Evolutionary conservation across 768 basidiomycete species (phyloP).

Genomic region (Leccinum subtestaceum): DNA sequence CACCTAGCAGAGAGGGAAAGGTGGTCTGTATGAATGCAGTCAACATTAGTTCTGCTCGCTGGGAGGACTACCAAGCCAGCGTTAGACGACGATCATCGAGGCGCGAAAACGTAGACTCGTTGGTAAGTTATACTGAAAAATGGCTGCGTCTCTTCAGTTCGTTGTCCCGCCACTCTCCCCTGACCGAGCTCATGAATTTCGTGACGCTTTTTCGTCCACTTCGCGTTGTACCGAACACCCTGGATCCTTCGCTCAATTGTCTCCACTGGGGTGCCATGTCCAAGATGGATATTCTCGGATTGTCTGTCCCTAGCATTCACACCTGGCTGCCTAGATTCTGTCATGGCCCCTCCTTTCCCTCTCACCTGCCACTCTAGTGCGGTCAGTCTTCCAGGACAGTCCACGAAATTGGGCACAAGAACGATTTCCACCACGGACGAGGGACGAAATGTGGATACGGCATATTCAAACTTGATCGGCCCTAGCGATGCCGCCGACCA

Average conservation of each 20-base stretch:
- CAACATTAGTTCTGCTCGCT: conserved; percentile 57
- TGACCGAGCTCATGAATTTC: conserved; percentile 80
- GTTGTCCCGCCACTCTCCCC: conserved; percentile 75
- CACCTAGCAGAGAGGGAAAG: conserved; percentile 44
- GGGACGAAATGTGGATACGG: conserved; percentile 42
- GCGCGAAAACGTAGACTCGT: conserved; percentile 42
- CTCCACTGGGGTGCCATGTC: conserved; percentile 76
- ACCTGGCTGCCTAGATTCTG: conserved; percentile 8
- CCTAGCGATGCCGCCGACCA: conserved; percentile 46
- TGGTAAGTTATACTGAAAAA: conserved; percentile 47
- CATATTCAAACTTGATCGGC: conserved; percentile 64
- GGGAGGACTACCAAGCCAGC: conserved; percentile 49
- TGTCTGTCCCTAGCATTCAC: conserved; percentile 39
- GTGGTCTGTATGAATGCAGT: conserved; percentile 88
- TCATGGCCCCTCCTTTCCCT: conserved; percentile 24
- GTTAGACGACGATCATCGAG: conserved; percentile 40
- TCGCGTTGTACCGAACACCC: conserved; percentile 78
- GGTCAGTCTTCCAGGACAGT: conserved; percentile 23
- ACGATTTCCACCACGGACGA: conserved; percentile 2
- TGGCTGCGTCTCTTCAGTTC: neutral
- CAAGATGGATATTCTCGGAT: conserved; percentile 52
- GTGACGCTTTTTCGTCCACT: conserved; percentile 79
- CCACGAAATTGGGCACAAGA: conserved; percentile 1
- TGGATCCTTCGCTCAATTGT: conserved; percentile 45
- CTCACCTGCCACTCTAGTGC: conserved; percentile 13